These are phyloP conservation scores for Apiospora saccharicola DNA, from an alignment of 2,329 filamentous ascomycete genomes.

Conservation along the genomic window DNA sequence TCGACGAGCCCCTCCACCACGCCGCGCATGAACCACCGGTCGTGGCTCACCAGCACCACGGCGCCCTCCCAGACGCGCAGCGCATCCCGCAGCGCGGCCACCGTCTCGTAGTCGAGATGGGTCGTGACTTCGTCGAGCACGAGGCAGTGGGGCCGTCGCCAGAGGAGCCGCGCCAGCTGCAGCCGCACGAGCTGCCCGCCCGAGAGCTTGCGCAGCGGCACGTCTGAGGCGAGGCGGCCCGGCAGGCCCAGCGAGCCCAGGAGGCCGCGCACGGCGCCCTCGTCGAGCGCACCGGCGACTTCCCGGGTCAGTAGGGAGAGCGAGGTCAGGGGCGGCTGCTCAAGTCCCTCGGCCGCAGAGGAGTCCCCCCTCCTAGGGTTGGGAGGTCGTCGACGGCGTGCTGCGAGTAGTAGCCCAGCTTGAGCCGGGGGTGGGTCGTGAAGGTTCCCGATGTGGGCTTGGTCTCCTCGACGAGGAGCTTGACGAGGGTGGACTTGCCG, in stretches of 20 bases:
- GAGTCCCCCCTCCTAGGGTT: slow-evolving; percentile 50
- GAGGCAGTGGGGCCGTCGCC: slow-evolving; percentile 73
- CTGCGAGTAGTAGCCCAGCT: slow-evolving; percentile 81
- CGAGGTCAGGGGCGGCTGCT: slow-evolving; percentile 64
- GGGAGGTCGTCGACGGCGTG: slow-evolving; percentile 77
- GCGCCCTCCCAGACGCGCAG: slow-evolving; percentile 76
- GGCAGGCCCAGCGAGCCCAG: slow-evolving; percentile 74
- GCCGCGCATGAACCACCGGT: slow-evolving; percentile 80
- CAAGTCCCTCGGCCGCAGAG: background rate
- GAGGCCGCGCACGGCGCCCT: slow-evolving; percentile 72
- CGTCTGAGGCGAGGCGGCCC: slow-evolving; percentile 75
- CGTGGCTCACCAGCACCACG: slow-evolving; percentile 80
- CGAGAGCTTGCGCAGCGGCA: slow-evolving; percentile 76
- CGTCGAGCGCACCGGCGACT: slow-evolving; percentile 59
- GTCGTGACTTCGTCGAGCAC: slow-evolving; percentile 85
- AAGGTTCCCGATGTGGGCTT: slow-evolving; percentile 68
- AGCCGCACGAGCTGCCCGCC: slow-evolving; percentile 77
- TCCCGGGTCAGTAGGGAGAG: slow-evolving; percentile 68
- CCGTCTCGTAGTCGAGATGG: slow-evolving; percentile 84
- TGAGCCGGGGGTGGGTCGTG: slow-evolving; percentile 71
- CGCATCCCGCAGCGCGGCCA: slow-evolving; percentile 73
- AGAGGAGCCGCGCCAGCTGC: slow-evolving; percentile 74
- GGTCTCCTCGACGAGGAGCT: slow-evolving; percentile 68
- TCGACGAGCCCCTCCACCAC: slow-evolving; percentile 70
- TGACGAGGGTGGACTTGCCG: slow-evolving; percentile 82